phyloP scores from a whole-genome alignment of 441 rosid genomes.

The Eruca vesicaria region DNA sequence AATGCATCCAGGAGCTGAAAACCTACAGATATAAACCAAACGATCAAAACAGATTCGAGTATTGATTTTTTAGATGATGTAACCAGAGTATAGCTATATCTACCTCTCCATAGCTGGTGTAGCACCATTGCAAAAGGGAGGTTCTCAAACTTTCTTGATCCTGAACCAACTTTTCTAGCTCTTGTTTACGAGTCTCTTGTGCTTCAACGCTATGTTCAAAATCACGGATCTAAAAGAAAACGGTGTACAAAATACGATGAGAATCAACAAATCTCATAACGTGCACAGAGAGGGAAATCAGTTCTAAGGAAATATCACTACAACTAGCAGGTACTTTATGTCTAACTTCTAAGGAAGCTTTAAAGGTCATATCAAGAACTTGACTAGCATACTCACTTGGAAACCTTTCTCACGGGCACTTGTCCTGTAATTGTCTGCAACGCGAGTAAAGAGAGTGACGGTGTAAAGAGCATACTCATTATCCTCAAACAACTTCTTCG shows the following conservation, averaged over 20 bases:
- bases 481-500: conserved; percentile 86
- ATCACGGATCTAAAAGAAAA: conserved; percentile 71
- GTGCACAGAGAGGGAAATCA: not conserved
- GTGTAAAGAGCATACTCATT: conserved; percentile 97
- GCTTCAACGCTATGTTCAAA: conserved; percentile 91
- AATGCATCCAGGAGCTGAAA: conserved; percentile 99
- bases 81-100: not conserved
- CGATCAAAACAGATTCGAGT: not conserved
- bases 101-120: conserved; percentile 97
- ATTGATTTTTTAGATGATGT: not conserved
- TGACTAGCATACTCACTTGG: conserved; percentile 63
- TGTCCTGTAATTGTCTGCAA: conserved; percentile 84
- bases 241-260: not conserved
- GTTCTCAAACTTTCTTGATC: conserved; percentile 84
- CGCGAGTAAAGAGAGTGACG: conserved; percentile 80
- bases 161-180: conserved; percentile 68
- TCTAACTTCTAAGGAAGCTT: not conserved
- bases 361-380: not conserved
- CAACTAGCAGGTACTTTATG: not conserved
- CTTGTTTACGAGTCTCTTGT: conserved; percentile 83
- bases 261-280: conserved; percentile 4
- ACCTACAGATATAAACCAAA: conserved; percentile 54
- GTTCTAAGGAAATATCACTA: not conserved
- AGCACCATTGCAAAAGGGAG: conserved; percentile 98
- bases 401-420: conserved; percentile 80